Evolutionary conservation across 2,329 filamentous ascomycete species (phyloP), one percentile per base, ranked within the genome.

Genomic region (Bertia moriformis): DNA sequence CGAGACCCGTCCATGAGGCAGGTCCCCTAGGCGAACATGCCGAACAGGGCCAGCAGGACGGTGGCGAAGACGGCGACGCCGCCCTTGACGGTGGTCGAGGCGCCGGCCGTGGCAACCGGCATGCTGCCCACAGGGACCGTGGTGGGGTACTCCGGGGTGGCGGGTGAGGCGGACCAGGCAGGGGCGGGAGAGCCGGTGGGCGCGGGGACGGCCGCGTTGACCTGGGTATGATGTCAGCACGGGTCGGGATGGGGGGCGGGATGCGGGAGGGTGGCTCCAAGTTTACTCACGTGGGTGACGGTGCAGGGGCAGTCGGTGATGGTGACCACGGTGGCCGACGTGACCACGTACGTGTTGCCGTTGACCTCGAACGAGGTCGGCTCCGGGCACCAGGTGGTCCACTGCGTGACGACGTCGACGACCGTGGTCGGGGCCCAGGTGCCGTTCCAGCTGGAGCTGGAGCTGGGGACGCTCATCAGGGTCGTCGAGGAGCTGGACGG

Each of bases 281-380:
- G n/a, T 18, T 17, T 15, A 14, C 24, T 22, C 13, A 40, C 18
- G 5, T 12, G 15, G 17, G 52, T 50, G 30, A 58, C 44, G 35
- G 67, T 69, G 60, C 67, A 71, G 42, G 67, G 66, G 56, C 68
- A 72, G 52, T 71, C 58, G 27, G 60, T 63, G 41, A 78, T 65
- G 49, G 67, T 73, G 45, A 75, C 55, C 40, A 66, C 67, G 48
- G 69, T 57, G 43, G 72, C 63, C 52, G 64, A 59, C 39, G 65
- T 68, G 48, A 74, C 63, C 37, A 67, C 65, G 61, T 70, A 76
- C 38, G 59, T 59, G 53, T 66, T 62, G 50, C 57, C 55, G 49
- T 64, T 64, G 54, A 68, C 58, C 45, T 61, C 67, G 46, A 75
- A 48, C 45, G 60, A 62, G 22, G 71, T 73, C 27, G 71, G 63